phyloP scores from a whole-genome alignment of 768 basidiomycete genomes.

The Tylopilus subfusipes region DNA sequence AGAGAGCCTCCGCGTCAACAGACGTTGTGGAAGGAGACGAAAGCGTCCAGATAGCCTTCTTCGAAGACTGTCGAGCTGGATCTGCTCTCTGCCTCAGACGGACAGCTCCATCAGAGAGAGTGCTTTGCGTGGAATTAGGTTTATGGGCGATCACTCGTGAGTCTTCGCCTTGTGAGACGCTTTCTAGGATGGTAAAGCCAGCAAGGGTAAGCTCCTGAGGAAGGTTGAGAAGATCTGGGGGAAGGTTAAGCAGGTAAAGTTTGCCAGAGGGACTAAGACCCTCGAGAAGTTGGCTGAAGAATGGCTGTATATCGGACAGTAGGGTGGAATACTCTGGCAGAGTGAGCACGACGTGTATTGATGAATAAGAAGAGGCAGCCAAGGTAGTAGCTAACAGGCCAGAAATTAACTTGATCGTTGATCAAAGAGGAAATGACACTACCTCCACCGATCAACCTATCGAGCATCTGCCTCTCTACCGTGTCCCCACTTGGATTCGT shows the following conservation, averaged over 20 bases:
- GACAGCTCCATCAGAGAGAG: conserved; percentile 27
- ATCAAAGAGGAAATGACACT: conserved; percentile 4
- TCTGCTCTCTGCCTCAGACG: conserved; percentile 53
- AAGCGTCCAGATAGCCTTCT: conserved; percentile 87
- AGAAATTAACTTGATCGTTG: conserved; percentile 3
- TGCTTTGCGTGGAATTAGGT: conserved; percentile 46
- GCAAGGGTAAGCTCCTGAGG: conserved; percentile 58
- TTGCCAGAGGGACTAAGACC: conserved; percentile 67
- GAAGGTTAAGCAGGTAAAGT: conserved; percentile 59
- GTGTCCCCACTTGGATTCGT: conserved; percentile 33
- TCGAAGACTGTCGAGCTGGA: conserved; percentile 61
- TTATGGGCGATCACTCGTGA: conserved; percentile 66
- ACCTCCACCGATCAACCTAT: conserved; percentile 82
- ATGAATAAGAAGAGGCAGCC: conserved; percentile 51
- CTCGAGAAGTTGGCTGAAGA: conserved; percentile 58
- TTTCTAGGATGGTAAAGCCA: conserved; percentile 61
- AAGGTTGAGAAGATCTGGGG: conserved; percentile 41
- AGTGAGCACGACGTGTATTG: conserved; percentile 66
- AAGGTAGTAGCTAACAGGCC: conserved; percentile 52
- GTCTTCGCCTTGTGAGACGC: conserved; percentile 31
- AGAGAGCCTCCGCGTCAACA: conserved; percentile 79
- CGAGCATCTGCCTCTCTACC: conserved; percentile 79
- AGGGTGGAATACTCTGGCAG: conserved; percentile 59
- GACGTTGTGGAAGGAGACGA: conserved; percentile 64
- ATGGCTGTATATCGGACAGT: conserved; percentile 45